A percentile compares a stretch with the other conserved stretches of the same genome.
phyloP scores from a whole-genome alignment of 1,284 basidiomycete species.

The Leccinum solheimii region DNA sequence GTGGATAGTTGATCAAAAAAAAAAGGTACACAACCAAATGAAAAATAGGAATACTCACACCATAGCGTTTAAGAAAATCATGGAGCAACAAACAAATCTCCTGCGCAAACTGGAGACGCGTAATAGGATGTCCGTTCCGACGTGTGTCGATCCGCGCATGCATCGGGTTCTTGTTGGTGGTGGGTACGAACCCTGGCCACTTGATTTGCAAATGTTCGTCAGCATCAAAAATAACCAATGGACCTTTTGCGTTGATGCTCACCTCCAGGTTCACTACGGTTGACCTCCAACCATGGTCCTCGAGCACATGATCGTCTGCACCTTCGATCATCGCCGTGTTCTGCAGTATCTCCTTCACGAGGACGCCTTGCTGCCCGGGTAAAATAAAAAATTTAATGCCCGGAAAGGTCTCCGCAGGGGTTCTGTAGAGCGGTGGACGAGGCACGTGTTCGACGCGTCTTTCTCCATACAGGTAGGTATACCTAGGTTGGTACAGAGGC shows the following conservation, averaged over 20 bases:
- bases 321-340: conserved; percentile 7
- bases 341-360: conserved; percentile 14
- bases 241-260: background rate
- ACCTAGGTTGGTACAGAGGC: conserved; percentile 12
- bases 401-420: conserved; percentile 5
- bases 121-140: background rate
- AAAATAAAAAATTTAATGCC: conserved; percentile 10
- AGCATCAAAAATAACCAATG: background rate
- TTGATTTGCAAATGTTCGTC: background rate
- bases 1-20: background rate
- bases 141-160: conserved; percentile 4
- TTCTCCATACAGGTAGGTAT: conserved; percentile 3
- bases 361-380: conserved; percentile 10
- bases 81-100: conserved; percentile 8
- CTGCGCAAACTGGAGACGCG: conserved; percentile 15
- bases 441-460: conserved; percentile 13
- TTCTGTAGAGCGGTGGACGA: conserved; percentile 3
- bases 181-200: conserved; percentile 20
- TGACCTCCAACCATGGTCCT: conserved; percentile 10
- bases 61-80: conserved; percentile 1
- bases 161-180: conserved; percentile 4
- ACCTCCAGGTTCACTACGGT: conserved; percentile 18
- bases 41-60: conserved; percentile 5
- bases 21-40: background rate
- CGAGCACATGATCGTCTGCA: conserved; percentile 13